Conservation (phyloP, 192 early-diverging fungal genomes). For the Linnemannia zychae region DNA sequence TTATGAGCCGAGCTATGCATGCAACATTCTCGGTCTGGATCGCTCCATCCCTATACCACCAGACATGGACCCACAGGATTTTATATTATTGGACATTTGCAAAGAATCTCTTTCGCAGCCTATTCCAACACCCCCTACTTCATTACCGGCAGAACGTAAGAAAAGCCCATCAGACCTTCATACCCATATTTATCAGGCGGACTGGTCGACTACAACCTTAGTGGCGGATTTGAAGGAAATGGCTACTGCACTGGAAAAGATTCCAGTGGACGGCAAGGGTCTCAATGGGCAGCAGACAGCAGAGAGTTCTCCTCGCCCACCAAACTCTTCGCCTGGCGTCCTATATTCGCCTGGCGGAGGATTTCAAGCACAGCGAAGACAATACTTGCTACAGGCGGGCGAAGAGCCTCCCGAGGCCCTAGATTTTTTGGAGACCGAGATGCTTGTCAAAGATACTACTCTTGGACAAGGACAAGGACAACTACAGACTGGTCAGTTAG, state of each 20-base stretch:
- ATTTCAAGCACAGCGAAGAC: constrained; percentile 17
- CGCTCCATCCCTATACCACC: constrained; percentile 46
- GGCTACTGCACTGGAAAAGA: constrained; percentile 11
- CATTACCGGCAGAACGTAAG: constrained; percentile 2
- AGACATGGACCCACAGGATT: constrained; percentile 45
- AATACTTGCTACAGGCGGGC: constrained; percentile 42
- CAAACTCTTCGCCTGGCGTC: constrained; percentile 16
- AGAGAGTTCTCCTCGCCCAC: constrained; percentile 11
- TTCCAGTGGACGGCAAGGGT: not conserved
- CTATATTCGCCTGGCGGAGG: constrained; percentile 15
- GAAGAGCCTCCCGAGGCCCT: constrained; percentile 42
- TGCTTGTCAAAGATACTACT: not conserved
- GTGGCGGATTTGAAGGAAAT: constrained; percentile 21
- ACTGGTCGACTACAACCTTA: constrained; percentile 39
- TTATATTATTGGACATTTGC: constrained; percentile 49
- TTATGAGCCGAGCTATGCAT: constrained; percentile 46
- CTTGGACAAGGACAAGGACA: not conserved
- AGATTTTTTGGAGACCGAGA: not conserved
- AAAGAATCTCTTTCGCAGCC: constrained; percentile 9
- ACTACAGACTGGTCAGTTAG: constrained; percentile 10
- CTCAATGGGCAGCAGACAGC: not conserved
- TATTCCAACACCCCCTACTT: constrained; percentile 27
- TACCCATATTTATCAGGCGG: constrained; percentile 35
- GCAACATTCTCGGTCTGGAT: constrained; percentile 51
- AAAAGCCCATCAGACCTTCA: not conserved